A percentile compares a stretch with the other conserved stretches of the same genome.
These are phyloP conservation scores for Solanum acaule DNA, from an alignment of 257 asterid species.

Conservation along the genomic window DNA sequence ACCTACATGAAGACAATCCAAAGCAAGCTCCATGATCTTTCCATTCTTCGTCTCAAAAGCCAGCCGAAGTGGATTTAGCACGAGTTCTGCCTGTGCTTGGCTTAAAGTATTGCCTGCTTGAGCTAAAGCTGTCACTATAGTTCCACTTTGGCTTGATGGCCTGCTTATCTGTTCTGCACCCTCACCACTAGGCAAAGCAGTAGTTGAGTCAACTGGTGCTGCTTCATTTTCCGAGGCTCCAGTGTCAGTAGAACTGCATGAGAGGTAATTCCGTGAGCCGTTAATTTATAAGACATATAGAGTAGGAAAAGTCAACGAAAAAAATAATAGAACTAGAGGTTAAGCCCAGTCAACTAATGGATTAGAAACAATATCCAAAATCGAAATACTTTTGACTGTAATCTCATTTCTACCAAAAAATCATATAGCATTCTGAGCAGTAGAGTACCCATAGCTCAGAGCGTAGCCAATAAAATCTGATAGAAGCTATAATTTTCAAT, in stretches of 20 bases:
- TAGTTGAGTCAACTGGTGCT: constrained; percentile 22
- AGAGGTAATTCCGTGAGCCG: neutral
- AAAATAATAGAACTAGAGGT: neutral
- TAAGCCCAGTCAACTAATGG: neutral
- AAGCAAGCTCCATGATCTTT: constrained; percentile 86
- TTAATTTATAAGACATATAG: neutral
- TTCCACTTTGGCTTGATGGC: constrained; percentile 25
- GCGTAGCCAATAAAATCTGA: neutral
- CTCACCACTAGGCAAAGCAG: constrained; percentile 31
- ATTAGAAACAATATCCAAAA: neutral
- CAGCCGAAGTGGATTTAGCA: constrained; percentile 74
- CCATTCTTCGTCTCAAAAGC: constrained; percentile 89
- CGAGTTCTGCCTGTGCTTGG: constrained; percentile 84
- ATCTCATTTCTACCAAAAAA: neutral
- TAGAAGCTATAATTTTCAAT: neutral
- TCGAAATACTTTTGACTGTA: neutral
- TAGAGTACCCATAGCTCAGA: neutral
- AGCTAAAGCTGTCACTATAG: constrained; percentile 47
- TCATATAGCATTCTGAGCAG: neutral
- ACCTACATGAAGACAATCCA: constrained; percentile 99
- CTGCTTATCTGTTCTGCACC: constrained; percentile 26
- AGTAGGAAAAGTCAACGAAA: neutral
- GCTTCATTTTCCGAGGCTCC: neutral
- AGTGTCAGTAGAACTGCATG: neutral
- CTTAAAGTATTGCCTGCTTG: constrained; percentile 79